Base-by-base conservation (phyloP, 1,284 basidiomycete species). In the Leucoagaricus sp. region DNA sequence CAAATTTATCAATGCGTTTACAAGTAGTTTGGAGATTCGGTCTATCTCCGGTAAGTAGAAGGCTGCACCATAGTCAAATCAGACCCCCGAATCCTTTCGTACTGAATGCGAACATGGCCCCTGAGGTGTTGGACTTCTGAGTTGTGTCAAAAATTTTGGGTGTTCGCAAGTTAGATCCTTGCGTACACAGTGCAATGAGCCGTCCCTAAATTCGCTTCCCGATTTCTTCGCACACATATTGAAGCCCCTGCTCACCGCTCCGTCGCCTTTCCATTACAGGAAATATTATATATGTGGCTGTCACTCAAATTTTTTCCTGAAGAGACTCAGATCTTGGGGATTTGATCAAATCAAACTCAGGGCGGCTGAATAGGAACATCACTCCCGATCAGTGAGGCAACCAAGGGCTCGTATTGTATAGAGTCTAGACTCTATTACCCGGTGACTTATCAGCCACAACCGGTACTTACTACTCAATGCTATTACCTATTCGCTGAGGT, bases 381-480 rank as follows among this genome's bases (percentile, higher is more conserved):
- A 19, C 21, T 48, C 46, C 33, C 46, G 46, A 29, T 48, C 28
- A 48, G 21, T 48, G 34, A 49, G 23, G 34, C 23, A 49, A 38
- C 48, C 48, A 38, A 34, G 34, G 23, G 48, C n/a, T n/a, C n/a
- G n/a, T n/a, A n/a, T n/a, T n/a, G n/a, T n/a, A 36, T 13, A 17
- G 29, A 44, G 17, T 44, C 46, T 33, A 29, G 8, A 34, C 10
- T 19, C 26, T 17, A 21, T 21, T 49, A 25, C 10, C 15, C 21
- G 48, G 48, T n/a, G 6, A 15, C 15, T 28, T 45, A 45, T 17
- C 23, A 26, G 13, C 26, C 26, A 26, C 25, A 29, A 26, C 25
- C 25, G 26, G 25, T 15, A 26, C 6, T n/a, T n/a, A n/a, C n/a
- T n/a, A n/a, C 44, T 45, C 25, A 28, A 45, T 45, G 25, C 23